Conservation (phyloP, 352 stramenopile species). For the Poterioochromonas sp. region DNA sequence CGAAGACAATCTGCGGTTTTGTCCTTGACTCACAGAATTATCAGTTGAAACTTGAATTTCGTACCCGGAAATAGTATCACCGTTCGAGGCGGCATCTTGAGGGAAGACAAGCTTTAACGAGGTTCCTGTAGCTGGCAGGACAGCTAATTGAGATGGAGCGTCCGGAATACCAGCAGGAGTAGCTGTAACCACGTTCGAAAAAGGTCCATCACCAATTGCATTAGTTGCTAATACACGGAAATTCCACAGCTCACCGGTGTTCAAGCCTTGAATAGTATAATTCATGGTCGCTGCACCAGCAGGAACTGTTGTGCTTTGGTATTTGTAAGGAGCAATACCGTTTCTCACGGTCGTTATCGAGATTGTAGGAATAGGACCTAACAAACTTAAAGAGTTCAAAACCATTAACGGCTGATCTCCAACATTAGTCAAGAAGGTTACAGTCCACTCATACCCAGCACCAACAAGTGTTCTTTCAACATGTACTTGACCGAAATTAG, state of each 20-base stretch:
- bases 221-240: slow-evolving; percentile 48
- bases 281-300: slow-evolving; percentile 36
- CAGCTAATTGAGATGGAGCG: slow-evolving; percentile 10
- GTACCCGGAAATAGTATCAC: slow-evolving; percentile 48
- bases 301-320: slow-evolving; percentile 40
- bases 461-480: slow-evolving; percentile 42
- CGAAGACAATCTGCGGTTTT: slow-evolving; percentile 24
- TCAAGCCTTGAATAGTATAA: slow-evolving; percentile 23
- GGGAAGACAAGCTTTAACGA: slow-evolving; percentile 29
- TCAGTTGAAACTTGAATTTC: slow-evolving; percentile 49
- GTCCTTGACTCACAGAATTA: slow-evolving; percentile 25
- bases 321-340: slow-evolving; percentile 51
- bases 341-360: not conserved
- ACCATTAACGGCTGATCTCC: slow-evolving; percentile 63
- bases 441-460: slow-evolving; percentile 64
- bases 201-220: slow-evolving; percentile 45
- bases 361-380: slow-evolving; percentile 41
- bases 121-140: slow-evolving; percentile 21
- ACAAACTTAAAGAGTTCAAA: slow-evolving; percentile 53
- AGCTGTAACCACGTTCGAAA: slow-evolving; percentile 44
- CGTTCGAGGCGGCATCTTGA: slow-evolving; percentile 47
- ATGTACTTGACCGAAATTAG: slow-evolving; percentile 48
- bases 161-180: slow-evolving; percentile 10
- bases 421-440: slow-evolving; percentile 80
- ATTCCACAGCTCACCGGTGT: slow-evolving; percentile 50